Evolutionary conservation across 2,329 filamentous ascomycete genomes (phyloP).

Genomic region (Diaporthe sp.): DNA sequence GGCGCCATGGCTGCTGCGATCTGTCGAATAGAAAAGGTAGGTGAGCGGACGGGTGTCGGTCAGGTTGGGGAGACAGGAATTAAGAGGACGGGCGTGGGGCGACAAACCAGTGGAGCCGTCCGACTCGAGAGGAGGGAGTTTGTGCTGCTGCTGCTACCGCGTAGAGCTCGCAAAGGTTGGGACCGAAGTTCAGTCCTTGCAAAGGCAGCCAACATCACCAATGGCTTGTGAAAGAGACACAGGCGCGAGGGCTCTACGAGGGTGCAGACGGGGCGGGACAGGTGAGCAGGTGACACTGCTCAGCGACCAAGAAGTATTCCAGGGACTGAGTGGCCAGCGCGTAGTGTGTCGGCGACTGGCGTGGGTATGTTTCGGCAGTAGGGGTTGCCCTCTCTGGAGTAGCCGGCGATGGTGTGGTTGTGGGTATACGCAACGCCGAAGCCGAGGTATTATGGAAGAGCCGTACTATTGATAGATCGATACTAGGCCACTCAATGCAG

Average conservation of each 20-base stretch:
- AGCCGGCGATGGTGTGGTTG: constrained; percentile 30
- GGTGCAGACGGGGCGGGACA: not conserved
- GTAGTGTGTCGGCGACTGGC: constrained; percentile 23
- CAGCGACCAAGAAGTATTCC: constrained; percentile 26
- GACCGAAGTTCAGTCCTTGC: constrained; percentile 54
- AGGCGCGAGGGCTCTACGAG: constrained; percentile 14
- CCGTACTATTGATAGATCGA: not conserved
- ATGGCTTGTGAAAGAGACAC: constrained; percentile 34
- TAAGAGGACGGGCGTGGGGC: constrained; percentile 10
- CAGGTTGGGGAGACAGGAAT: constrained; percentile 31
- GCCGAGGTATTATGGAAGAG: constrained; percentile 38
- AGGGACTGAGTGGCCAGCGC: not conserved
- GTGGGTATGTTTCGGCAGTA: constrained; percentile 37
- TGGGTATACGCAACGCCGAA: constrained; percentile 33
- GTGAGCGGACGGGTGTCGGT: constrained; percentile 1
- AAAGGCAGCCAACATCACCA: constrained; percentile 55
- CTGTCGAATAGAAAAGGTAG: constrained; percentile 42
- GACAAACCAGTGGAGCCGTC: constrained; percentile 47
- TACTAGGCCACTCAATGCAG: not conserved
- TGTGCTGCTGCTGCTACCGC: constrained; percentile 40
- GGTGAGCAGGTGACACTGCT: constrained; percentile 23
- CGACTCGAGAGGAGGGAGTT: constrained; percentile 44
- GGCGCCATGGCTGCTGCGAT: constrained; percentile 64
- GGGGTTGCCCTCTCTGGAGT: constrained; percentile 18
- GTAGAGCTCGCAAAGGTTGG: constrained; percentile 32